phyloP scores from a whole-genome alignment of 306 rosid genomes.

The Ceratonia siliqua region DNA sequence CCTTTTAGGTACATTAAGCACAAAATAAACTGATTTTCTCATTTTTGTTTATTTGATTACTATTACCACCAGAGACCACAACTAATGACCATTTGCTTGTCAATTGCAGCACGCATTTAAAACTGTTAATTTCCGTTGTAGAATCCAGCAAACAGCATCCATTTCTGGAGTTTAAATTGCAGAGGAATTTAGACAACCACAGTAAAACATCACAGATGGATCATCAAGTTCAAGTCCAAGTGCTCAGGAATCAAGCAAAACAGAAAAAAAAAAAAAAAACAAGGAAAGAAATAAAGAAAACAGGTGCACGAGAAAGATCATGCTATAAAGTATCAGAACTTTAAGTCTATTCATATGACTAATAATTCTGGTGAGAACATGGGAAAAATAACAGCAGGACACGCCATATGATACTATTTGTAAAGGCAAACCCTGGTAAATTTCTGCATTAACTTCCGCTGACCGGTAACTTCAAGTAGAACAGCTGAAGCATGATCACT shows the following conservation, averaged over 20 bases:
- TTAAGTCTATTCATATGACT: slow-evolving; percentile 33
- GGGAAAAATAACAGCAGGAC: slow-evolving; percentile 11
- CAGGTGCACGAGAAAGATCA: not conserved
- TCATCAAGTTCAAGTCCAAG: not conserved
- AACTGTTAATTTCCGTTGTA: too few relatives aligned
- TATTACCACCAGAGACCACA: not conserved
- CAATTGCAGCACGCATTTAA: too few relatives aligned
- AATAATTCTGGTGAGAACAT: slow-evolving; percentile 22
- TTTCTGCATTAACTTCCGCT: not conserved
- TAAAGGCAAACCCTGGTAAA: not conserved
- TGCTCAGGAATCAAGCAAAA: slow-evolving; percentile 14
- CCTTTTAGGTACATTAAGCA: too few relatives aligned
- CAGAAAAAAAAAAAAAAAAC: not conserved
- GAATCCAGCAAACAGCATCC: not conserved
- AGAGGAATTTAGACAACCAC: slow-evolving; percentile 6
- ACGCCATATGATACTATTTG: not conserved
- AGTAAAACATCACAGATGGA: slow-evolving; percentile 11
- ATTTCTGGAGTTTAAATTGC: not conserved
- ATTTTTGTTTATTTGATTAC: too few relatives aligned
- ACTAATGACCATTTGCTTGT: too few relatives aligned
- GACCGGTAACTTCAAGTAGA: not conserved
- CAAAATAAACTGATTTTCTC: too few relatives aligned
- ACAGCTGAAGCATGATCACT: not conserved
- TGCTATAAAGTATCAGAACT: slow-evolving; percentile 13
- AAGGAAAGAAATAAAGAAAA: not conserved